These are phyloP conservation scores for Oleoguttula mirabilis DNA, from an alignment of 495 filamentous ascomycete genomes.

Conservation along the genomic window DNA sequence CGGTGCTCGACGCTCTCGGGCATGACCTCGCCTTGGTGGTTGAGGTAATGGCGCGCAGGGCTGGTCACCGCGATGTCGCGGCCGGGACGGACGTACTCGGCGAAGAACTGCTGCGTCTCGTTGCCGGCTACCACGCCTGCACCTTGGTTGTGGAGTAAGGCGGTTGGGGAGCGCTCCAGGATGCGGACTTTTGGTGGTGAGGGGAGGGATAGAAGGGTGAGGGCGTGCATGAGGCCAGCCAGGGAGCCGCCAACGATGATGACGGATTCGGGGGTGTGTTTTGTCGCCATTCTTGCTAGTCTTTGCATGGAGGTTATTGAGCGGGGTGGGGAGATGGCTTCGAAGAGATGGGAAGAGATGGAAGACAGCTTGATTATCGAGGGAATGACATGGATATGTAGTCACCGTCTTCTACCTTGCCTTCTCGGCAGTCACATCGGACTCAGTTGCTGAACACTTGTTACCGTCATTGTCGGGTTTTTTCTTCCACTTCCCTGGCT, in stretches of 20 bases:
- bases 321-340: not conserved
- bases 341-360: not conserved
- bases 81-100: slow-evolving; percentile 23
- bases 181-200: slow-evolving; percentile 34
- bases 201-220: slow-evolving; percentile 25
- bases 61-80: slow-evolving; percentile 29
- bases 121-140: slow-evolving; percentile 41
- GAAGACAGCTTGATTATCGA: not conserved
- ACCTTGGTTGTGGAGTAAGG: slow-evolving; percentile 42
- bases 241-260: slow-evolving; percentile 24
- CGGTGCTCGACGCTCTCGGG: slow-evolving; percentile 27
- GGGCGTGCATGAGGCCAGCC: slow-evolving; percentile 21
- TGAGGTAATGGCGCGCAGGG: slow-evolving; percentile 33
- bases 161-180: slow-evolving; percentile 39
- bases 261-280: not conserved
- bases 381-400: not conserved
- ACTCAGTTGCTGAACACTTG: not conserved
- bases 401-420: not conserved
- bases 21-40: slow-evolving; percentile 33
- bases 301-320: not conserved
- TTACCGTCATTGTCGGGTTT: too few species aligned
- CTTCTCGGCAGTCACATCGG: not conserved
- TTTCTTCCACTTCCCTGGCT: too few species aligned
- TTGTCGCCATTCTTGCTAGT: not conserved
- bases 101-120: slow-evolving; percentile 28